Base-by-base conservation (phyloP, 1,284 basidiomycete genomes). In the Cryptococcus hybrid region DNA sequence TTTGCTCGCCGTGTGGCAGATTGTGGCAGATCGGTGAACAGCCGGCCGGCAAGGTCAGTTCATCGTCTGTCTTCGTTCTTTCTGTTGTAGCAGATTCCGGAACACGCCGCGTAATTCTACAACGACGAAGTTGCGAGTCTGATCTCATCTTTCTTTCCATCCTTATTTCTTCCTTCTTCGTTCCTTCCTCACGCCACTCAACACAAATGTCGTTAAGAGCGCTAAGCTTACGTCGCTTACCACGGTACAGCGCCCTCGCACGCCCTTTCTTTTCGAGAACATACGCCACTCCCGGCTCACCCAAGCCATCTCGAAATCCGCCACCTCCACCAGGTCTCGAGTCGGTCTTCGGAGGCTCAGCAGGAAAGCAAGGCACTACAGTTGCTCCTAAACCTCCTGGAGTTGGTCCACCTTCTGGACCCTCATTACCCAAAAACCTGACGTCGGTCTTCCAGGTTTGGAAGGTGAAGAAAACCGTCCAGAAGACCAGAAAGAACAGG, bases 321-420 rank as follows among this genome's bases (percentile, higher is more conserved):
- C 71, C 73, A 13, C 63, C 70, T 30, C 76, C 71, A 30, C 55
- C 66, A 37, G 74, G 73, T 11, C 67, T 74, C 51, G 75, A 74
- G 52, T 64, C 64, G 12, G 63, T 75, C 7, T 77, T 78, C 54
- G 74, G 74, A 42, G 71, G 70, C 51, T 49, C 55, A 39, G 50
- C 47, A 37, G 54, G 56, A 30, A 65, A 56, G 46, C 59, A 55
- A 5, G 65, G 67, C 34, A 62, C 61, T 13, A 61, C 68, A 12
- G 61, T 68, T 36, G 67, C 69, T 35, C 68, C 72, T 24, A 64
- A 64, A 51, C 66, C 69, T 38, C 57, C 69, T 40, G 68, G 71
- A 43, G 54, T 63, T 3, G 61, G 65, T 37, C 54, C 59, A 15
- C 71, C 66, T 30, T 55, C 63, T 2, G 73, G 71, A 18, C 68